Evolutionary conservation across 2,329 filamentous ascomycete genomes (phyloP), one percentile per base, ranked within the genome.

Genomic region (Emericellopsis cladophorae): DNA sequence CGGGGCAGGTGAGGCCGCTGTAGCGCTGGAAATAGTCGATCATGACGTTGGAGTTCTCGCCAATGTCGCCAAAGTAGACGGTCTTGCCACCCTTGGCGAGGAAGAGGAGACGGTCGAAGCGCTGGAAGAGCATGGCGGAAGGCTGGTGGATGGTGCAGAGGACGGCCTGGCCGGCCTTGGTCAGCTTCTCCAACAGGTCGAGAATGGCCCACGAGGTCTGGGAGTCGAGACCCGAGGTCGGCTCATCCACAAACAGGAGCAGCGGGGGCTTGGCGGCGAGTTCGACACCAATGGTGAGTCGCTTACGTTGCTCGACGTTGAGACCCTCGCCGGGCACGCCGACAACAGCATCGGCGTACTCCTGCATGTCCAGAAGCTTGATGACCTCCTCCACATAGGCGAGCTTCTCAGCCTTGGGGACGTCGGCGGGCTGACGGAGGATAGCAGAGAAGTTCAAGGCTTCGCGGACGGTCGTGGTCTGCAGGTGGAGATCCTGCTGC

Each of bases 111-210:
- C 83, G 76, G 53, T 92, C 85, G 56, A 92, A 95, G 44, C 86
- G 82, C 58, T 95, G 85, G 68, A 95, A 95, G 40, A 95, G 72
- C 73, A 94, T 88, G 29, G 89, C 88, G 12, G 86, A 93, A n/a
- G 90, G 90, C 60, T 96, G 90, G 59, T 96, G 90, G 45, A 95
- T 95, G 0, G 90, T 95, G 65, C 88, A 95, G n/a, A 95, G 78
- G 60, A 95, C 86, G 40, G 90, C 89, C 57, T 93, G 87, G 14
- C 90, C 89, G 46, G 79, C 83, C 59, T 90, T 84, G 51, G 87
- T 87, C 29, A 95, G 71, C 62, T 93, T 95, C 61, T 93, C 83
- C 33, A 96, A 74, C 10, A 95, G 74, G 57, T 87, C 81, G 36
- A 88, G 72, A 55, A 95, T 95, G 47, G 86, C 84, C 86, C 87